A percentile compares a stretch with the other conserved stretches of the same genome.
phyloP scores from a whole-genome alignment of 169 alveolate genomes.

The Babesia gibsoni region DNA sequence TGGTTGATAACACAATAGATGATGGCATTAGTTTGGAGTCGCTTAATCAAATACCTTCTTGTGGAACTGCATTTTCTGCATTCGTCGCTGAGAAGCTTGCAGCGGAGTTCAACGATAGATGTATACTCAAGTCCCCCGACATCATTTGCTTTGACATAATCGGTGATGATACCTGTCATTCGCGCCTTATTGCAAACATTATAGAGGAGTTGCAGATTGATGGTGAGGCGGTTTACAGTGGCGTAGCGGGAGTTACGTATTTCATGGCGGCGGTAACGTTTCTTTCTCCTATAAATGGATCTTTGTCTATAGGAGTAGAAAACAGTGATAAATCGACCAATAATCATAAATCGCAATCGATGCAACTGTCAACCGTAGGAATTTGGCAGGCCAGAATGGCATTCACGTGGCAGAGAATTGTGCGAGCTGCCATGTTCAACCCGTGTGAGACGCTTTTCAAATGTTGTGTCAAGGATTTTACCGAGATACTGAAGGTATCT shows the following conservation, averaged over 20 bases:
- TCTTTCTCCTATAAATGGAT: neutral
- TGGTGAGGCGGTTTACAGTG: conserved; percentile 55
- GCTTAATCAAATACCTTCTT: neutral
- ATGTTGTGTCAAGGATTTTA: conserved; percentile 13
- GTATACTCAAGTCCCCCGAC: conserved; percentile 50
- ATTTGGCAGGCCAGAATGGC: conserved; percentile 59
- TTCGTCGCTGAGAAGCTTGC: conserved; percentile 18
- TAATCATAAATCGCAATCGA: neutral
- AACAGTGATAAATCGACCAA: neutral
- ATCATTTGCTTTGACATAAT: conserved; percentile 7
- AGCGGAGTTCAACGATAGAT: conserved; percentile 21
- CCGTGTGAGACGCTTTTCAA: conserved; percentile 42
- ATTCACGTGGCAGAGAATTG: conserved; percentile 48
- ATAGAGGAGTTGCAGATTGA: conserved; percentile 41
- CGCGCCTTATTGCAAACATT: conserved; percentile 5
- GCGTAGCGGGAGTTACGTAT: conserved; percentile 42
- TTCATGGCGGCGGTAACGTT: conserved; percentile 35
- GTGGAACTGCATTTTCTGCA: conserved; percentile 20
- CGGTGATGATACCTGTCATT: neutral
- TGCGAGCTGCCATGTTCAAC: conserved; percentile 10
- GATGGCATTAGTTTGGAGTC: neutral
- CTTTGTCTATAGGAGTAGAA: neutral
- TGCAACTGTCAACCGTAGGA: conserved; percentile 22
- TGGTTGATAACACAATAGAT: conserved; percentile 1
- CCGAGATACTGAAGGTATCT: conserved; percentile 8